A percentile compares a stretch with the other conserved stretches of the same genome.
Conservation (phyloP, 441 rosid species). For the Metrosideros polymorpha region DNA sequence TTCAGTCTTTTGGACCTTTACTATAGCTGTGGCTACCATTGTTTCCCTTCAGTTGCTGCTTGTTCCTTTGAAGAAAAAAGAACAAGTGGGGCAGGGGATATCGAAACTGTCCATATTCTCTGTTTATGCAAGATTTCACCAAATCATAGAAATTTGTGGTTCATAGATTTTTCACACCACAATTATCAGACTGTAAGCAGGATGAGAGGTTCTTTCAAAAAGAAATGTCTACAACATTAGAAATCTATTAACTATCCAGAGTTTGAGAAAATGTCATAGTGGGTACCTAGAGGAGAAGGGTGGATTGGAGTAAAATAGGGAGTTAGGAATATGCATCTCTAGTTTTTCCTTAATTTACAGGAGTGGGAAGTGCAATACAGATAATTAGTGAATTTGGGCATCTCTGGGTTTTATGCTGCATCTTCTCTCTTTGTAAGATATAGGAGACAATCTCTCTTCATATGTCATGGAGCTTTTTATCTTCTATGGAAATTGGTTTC, state of each 20-base stretch:
- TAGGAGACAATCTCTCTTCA: background rate
- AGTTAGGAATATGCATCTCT: background rate
- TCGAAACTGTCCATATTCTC: background rate
- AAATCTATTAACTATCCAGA: background rate
- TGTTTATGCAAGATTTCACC: background rate
- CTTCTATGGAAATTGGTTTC: background rate
- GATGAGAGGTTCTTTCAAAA: background rate
- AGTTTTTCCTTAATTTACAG: background rate
- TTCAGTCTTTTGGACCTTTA: constrained; percentile 2
- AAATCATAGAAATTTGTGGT: background rate
- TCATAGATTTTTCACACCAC: background rate
- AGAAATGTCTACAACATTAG: background rate
- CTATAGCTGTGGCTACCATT: background rate
- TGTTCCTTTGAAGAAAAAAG: background rate
- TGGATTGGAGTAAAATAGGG: background rate
- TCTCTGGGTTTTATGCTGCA: background rate
- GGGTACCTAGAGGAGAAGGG: background rate
- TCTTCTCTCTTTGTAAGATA: background rate
- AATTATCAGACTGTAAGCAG: background rate
- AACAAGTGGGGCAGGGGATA: background rate
- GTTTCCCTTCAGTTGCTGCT: background rate
- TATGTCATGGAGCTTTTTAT: background rate
- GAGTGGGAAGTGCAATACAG: background rate
- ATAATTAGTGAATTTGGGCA: background rate
- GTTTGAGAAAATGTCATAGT: background rate